Percentiles rank a stretch among this genome's conserved stretches.
Evolutionary conservation across 163 green algal species (phyloP).

Genomic region (Trebouxia gelatinosa): DNA sequence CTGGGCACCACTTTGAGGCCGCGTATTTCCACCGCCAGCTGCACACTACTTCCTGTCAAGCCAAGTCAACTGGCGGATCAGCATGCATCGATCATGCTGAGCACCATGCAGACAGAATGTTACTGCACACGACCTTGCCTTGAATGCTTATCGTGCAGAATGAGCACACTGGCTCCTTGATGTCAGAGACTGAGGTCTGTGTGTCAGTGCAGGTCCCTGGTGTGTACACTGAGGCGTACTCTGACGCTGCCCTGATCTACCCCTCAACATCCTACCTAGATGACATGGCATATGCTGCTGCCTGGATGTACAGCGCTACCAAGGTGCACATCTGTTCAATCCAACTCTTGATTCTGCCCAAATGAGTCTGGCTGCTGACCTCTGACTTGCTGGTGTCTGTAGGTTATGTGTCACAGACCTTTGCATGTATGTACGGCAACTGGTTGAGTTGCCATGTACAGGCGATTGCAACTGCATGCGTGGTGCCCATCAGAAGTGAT

Average conservation of each 20-base stretch:
- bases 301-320: slow-evolving; percentile 55
- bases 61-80: background rate
- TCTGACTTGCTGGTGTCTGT: no score
- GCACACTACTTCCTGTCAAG: slow-evolving; percentile 24
- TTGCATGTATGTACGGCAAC: no score
- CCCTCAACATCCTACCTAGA: slow-evolving; percentile 52
- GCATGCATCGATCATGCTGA: background rate
- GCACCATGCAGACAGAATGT: background rate
- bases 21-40: slow-evolving; percentile 46
- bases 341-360: background rate
- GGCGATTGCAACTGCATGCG: no score
- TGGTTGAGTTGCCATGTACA: no score
- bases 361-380: no score
- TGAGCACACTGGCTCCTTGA: background rate
- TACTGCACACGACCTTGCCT: background rate
- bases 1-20: slow-evolving; percentile 41
- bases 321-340: background rate
- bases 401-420: no score
- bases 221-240: slow-evolving; percentile 12
- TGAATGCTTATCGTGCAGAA: background rate
- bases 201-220: slow-evolving; percentile 11
- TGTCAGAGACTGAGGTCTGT: background rate
- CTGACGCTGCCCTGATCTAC: slow-evolving; percentile 40
- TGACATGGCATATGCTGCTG: slow-evolving; percentile 56
- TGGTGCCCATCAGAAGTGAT: no score